These are phyloP conservation scores for Irpex lacteus DNA, from an alignment of 1,284 basidiomycete genomes.

Conservation along the genomic window DNA sequence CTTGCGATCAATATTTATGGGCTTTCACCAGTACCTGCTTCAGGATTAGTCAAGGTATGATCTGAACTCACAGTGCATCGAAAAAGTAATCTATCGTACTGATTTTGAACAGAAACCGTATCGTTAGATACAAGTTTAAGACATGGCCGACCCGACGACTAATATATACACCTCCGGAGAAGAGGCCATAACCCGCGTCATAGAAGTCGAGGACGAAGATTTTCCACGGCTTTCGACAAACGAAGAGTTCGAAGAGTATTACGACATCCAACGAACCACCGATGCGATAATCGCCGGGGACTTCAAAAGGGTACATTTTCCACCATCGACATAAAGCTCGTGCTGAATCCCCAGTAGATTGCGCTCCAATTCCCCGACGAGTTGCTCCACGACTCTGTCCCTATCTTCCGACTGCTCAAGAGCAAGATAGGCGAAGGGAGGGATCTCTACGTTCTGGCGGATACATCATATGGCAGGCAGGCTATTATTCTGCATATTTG, in stretches of 20 bases:
- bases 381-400: conserved; percentile 83
- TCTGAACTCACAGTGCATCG: too few species aligned
- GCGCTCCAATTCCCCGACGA: conserved; percentile 98
- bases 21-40: too few species aligned
- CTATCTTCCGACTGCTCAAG: conserved; percentile 78
- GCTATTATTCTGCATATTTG: conserved; percentile 20
- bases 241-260: conserved; percentile 49
- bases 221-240: conserved; percentile 34
- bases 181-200: conserved; percentile 53
- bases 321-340: background rate
- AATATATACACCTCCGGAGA: conserved; percentile 58
- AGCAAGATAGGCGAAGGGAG: conserved; percentile 42
- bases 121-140: background rate
- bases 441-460: conserved; percentile 89
- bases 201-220: conserved; percentile 42
- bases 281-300: conserved; percentile 47
- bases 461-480: conserved; percentile 95
- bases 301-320: conserved; percentile 54
- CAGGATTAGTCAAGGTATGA: too few species aligned
- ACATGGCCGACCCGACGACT: conserved; percentile 27
- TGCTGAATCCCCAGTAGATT: conserved; percentile 45
- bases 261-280: conserved; percentile 60
- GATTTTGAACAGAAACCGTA: background rate
- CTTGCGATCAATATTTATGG: too few species aligned
- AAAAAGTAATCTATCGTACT: too few species aligned